Percentiles rank a stretch among this genome's conserved stretches.
Evolutionary conservation across 257 asterid genomes (phyloP).

Genomic region (Nicotiana attenuata): DNA sequence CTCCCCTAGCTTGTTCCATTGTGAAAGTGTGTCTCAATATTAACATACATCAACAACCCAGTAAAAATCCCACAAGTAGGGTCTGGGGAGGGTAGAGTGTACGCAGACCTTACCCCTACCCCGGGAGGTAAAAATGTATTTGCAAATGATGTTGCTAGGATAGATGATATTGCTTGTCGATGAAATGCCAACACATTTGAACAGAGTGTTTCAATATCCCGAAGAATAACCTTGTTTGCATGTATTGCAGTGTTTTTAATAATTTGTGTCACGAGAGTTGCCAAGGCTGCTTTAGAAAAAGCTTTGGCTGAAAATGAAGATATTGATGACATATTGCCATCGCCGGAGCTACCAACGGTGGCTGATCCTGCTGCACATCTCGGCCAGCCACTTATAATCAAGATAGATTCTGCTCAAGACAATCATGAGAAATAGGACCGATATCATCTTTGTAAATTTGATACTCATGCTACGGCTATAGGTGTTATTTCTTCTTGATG

Average conservation of each 20-base stretch:
- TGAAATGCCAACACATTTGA: neutral
- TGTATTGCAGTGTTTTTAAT: conserved; percentile 52
- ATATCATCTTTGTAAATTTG: conserved; percentile 45
- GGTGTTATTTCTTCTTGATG: conserved; percentile 6
- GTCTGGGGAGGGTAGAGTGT: no score
- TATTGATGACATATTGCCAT: conserved; percentile 13
- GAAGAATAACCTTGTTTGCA: neutral
- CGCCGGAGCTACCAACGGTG: conserved; percentile 14
- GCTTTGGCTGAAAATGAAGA: conserved; percentile 29
- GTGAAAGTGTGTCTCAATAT: neutral
- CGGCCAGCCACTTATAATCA: conserved; percentile 65
- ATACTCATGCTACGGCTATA: conserved; percentile 7
- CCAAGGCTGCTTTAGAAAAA: conserved; percentile 25
- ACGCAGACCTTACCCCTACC: no score
- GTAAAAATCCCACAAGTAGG: no score
- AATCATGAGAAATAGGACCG: conserved; percentile 42
- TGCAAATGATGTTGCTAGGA: neutral
- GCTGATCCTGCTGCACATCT: conserved; percentile 35
- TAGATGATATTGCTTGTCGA: neutral
- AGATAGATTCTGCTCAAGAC: conserved; percentile 56
- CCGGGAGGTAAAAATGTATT: neutral
- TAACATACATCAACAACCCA: neutral
- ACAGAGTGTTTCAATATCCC: neutral
- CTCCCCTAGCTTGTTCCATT: neutral
- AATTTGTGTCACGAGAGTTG: conserved; percentile 36